phyloP scores from a whole-genome alignment of 2,329 filamentous ascomycete species.

The Microcyclospora tardicrescens region DNA sequence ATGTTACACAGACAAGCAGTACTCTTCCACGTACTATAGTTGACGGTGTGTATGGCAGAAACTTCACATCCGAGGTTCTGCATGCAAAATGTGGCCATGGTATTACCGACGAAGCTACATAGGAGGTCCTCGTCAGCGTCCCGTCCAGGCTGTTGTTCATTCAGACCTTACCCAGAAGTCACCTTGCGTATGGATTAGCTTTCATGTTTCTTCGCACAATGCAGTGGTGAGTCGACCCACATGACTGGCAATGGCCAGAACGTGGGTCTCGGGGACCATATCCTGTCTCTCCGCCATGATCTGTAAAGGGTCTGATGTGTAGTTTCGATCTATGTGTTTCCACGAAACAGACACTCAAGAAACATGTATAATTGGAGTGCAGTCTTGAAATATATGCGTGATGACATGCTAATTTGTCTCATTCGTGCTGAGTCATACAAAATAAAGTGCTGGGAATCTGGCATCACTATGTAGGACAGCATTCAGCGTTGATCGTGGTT shows the following conservation, averaged over 20 bases:
- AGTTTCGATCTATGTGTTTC: background rate
- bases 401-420: no score
- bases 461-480: no score
- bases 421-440: no score
- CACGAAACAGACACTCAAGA: background rate
- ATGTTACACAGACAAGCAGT: background rate
- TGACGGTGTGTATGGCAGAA: conserved; percentile 85
- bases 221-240: conserved; percentile 45
- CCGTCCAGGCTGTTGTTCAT: no score
- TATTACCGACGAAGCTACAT: conserved; percentile 86
- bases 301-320: background rate
- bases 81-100: conserved; percentile 89
- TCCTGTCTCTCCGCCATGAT: conserved; percentile 9
- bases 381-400: no score
- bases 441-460: no score
- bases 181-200: conserved; percentile 39
- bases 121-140: conserved; percentile 9
- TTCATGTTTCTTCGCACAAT: conserved; percentile 10
- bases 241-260: conserved; percentile 89
- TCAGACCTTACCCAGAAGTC: conserved; percentile 52
- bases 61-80: conserved; percentile 91
- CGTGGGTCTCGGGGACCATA: conserved; percentile 48
- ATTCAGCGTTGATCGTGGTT: no score
- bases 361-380: no score
- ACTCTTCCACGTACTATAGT: conserved; percentile 62